phyloP scores from a whole-genome alignment of 768 basidiomycete genomes.

The Lentinula raphanica region DNA sequence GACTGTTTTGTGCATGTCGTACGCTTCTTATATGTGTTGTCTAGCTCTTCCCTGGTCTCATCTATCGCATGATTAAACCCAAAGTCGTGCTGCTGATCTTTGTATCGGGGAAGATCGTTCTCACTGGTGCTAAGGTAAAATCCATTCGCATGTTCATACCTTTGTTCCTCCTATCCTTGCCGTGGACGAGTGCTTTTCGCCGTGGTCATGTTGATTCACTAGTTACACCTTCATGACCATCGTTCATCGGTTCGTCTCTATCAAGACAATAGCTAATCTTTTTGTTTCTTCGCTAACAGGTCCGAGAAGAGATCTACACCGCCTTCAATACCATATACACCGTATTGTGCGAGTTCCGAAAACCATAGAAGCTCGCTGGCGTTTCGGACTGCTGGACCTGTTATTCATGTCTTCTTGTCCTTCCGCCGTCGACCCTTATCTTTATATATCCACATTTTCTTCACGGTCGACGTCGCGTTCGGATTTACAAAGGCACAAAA shows the following conservation, averaged over 20 bases:
- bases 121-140: slow-evolving; percentile 96
- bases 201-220: slow-evolving; percentile 24
- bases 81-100: slow-evolving; percentile 98
- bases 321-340: slow-evolving; percentile 99
- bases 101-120: slow-evolving; percentile 97
- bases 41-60: slow-evolving; percentile 96
- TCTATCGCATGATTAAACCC: slow-evolving; percentile 99
- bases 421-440: slow-evolving; percentile 1
- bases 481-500: background rate
- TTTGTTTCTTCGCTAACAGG: slow-evolving; percentile 45
- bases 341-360: slow-evolving; percentile 92
- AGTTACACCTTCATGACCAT: slow-evolving; percentile 10
- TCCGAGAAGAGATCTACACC: slow-evolving; percentile 98
- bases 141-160: slow-evolving; percentile 16
- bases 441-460: background rate
- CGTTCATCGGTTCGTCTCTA: background rate
- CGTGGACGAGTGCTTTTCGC: slow-evolving; percentile 23
- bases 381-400: slow-evolving; percentile 1
- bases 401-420: background rate
- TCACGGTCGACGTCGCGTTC: background rate
- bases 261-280: slow-evolving; percentile 44
- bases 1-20: background rate
- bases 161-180: slow-evolving; percentile 9
- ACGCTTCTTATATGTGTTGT: slow-evolving; percentile 7
- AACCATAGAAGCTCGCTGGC: slow-evolving; percentile 37